Base-by-base conservation (phyloP, 192 early-diverging fungal species). In the Coemansia sp. region DNA sequence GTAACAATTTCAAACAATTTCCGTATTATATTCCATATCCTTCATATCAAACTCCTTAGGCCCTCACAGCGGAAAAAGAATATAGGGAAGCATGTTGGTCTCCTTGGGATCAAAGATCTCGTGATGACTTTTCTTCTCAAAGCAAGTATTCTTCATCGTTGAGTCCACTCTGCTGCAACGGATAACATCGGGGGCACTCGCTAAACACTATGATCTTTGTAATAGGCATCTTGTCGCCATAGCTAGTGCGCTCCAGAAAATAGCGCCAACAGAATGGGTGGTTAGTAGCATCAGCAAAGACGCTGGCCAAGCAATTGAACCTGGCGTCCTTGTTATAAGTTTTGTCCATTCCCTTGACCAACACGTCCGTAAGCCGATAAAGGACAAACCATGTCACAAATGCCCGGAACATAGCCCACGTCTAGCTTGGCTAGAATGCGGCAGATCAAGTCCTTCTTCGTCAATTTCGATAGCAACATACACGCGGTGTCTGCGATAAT, bases 131-230 rank as follows among this genome's bases (percentile, higher is more conserved):
- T 88, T 83, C 61, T 85, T 90, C 49, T 89, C 91, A 87, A 96
- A 97, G 68, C 91, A 90, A 55, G 90, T 90, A 64, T 95, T 95
- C 87, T 99, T 99, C 75, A 98, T 90, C 92, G n/a, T n/a, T n/a
- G n/a, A n/a, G n/a, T n/a, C n/a, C n/a, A n/a, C n/a, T n/a, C n/a
- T 96, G 86, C n/a, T 96, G 92, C n/a, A n/a, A n/a, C n/a, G n/a
- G 64, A 97, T 94, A 2, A 93, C 36, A 62, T 89, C 90, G 6
- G 85, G 73, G 65, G n/a, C 97, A 93, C 74, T 95, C 93, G 52
- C 88, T 90, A 60, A 96, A 97, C 33, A 91, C 90, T 31, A 93
- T 87, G 31, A 99, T 79, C 72, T 96, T 97, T 66, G 91, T 88
- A 40, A 99, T 71, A 15, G 95, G 92, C 24, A 91, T 76, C 44